A percentile compares a stretch with the other conserved stretches of the same genome.
phyloP scores from a whole-genome alignment of 768 basidiomycete genomes.

The Psilocybe subaeruginosa region DNA sequence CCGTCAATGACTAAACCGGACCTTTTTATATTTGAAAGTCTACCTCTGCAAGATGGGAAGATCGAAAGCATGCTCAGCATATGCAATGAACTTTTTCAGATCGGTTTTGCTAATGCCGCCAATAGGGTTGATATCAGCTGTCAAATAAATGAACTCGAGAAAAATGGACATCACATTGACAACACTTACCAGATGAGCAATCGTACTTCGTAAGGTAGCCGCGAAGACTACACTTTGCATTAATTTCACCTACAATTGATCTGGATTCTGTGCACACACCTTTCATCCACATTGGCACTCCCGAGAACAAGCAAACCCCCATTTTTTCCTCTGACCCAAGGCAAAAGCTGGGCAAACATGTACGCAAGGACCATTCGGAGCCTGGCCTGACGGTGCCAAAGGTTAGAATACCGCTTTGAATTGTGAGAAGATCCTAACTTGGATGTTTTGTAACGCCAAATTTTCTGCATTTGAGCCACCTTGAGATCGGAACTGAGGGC shows the following conservation, averaged over 20 bases:
- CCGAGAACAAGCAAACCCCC: conserved; percentile 96
- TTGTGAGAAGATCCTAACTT: conserved; percentile 45
- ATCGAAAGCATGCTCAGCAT: conserved; percentile 76
- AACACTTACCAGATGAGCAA: conserved; percentile 74
- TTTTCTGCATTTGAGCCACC: conserved; percentile 91
- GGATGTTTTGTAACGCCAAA: conserved; percentile 96
- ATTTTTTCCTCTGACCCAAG: conserved; percentile 82
- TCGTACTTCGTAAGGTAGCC: conserved; percentile 99
- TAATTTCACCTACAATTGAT: not conserved
- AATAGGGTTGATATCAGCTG: conserved; percentile 98
- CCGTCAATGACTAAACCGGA: not conserved
- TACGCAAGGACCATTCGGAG: conserved; percentile 95
- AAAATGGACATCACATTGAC: conserved; percentile 9
- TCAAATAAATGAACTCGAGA: not conserved
- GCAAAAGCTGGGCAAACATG: conserved; percentile 92
- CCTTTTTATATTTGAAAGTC: conserved; percentile 10
- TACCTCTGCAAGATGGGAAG: conserved; percentile 84
- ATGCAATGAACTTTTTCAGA: conserved; percentile 92
- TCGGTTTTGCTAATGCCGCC: conserved; percentile 98
- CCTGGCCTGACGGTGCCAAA: conserved; percentile 63
- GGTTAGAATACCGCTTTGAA: not conserved
- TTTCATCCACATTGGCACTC: conserved; percentile 98
- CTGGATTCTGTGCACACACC: conserved; percentile 42
- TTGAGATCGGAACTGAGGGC: conserved; percentile 76
- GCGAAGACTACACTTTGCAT: conserved; percentile 63